These are phyloP conservation scores for Tephrocybe sp. DNA, from an alignment of 768 basidiomycete species.

Conservation along the genomic window DNA sequence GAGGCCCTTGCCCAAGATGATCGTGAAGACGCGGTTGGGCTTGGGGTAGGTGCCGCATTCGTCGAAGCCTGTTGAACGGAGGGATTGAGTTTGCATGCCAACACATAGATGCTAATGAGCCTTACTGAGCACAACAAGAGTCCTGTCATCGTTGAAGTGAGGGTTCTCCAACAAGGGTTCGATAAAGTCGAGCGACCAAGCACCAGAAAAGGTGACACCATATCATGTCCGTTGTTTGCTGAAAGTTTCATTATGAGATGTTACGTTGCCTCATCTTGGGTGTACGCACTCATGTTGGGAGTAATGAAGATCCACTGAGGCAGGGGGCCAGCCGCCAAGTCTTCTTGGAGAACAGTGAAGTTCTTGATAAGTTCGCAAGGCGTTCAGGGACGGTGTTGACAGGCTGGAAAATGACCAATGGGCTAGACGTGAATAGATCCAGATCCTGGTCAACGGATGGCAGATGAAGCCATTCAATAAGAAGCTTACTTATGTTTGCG, in stretches of 20 bases:
- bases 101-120: neutral
- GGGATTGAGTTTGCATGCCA: too few species aligned
- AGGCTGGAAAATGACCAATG: constrained; percentile 49
- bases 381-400: constrained; percentile 42
- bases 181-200: constrained; percentile 51
- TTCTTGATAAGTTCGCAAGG: constrained; percentile 45
- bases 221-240: constrained; percentile 61
- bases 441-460: neutral
- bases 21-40: too few species aligned
- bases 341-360: constrained; percentile 60
- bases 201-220: constrained; percentile 42
- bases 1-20: too few species aligned
- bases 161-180: constrained; percentile 46
- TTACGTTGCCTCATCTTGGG: neutral
- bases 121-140: constrained; percentile 51
- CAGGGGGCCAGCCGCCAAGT: constrained; percentile 45
- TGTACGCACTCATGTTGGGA: constrained; percentile 46
- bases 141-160: constrained; percentile 51
- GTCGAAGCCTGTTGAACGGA: too few species aligned
- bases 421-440: constrained; percentile 21
- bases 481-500: constrained; percentile 29
- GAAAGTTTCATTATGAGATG: constrained; percentile 3
- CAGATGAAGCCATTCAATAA: neutral
- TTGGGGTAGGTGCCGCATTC: too few species aligned
- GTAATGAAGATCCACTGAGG: constrained; percentile 65